Conservation (phyloP, 2,329 filamentous ascomycete genomes). For the Fusarium sacchari region DNA sequence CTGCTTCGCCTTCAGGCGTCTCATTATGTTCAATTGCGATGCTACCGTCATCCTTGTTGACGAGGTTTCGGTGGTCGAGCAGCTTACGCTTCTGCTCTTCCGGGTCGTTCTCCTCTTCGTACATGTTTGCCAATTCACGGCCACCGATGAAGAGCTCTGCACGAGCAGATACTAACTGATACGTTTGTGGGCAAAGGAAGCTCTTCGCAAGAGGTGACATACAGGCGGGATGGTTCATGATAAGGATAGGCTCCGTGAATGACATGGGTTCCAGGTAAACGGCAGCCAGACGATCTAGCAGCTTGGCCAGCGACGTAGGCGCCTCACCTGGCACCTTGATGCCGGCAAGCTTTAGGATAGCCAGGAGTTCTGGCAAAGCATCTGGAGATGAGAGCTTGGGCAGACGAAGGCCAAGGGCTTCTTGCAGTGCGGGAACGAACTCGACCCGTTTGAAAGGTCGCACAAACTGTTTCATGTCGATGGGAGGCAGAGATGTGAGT, state of each 20-base stretch:
- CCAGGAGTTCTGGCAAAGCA: slow-evolving; percentile 68
- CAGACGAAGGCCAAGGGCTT: slow-evolving; percentile 70
- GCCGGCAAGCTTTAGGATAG: slow-evolving; percentile 65
- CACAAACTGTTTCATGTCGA: slow-evolving; percentile 60
- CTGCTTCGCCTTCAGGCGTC: slow-evolving; percentile 2
- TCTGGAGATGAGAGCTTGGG: slow-evolving; percentile 68
- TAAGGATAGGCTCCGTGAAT: slow-evolving; percentile 76
- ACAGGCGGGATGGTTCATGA: slow-evolving; percentile 88
- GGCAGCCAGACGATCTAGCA: slow-evolving; percentile 84
- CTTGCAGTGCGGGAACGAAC: slow-evolving; percentile 84
- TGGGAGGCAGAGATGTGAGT: slow-evolving; percentile 57
- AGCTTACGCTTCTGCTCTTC: slow-evolving; percentile 89
- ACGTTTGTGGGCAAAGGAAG: slow-evolving; percentile 73
- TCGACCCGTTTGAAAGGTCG: slow-evolving; percentile 75
- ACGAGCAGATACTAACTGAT: slow-evolving; percentile 80
- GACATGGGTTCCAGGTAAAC: slow-evolving; percentile 83
- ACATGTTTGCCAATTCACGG: slow-evolving; percentile 92
- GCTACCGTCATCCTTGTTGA: slow-evolving; percentile 49
- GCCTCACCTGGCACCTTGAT: slow-evolving; percentile 73
- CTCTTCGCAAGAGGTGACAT: slow-evolving; percentile 94
- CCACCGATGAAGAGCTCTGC: slow-evolving; percentile 86
- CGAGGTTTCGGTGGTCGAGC: slow-evolving; percentile 59
- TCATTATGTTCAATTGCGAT: slow-evolving; percentile 44
- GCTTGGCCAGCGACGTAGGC: slow-evolving; percentile 65
- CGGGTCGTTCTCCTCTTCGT: slow-evolving; percentile 97